Conservation (phyloP, 495 filamentous ascomycete genomes). For the Trichoderma reesei region DNA sequence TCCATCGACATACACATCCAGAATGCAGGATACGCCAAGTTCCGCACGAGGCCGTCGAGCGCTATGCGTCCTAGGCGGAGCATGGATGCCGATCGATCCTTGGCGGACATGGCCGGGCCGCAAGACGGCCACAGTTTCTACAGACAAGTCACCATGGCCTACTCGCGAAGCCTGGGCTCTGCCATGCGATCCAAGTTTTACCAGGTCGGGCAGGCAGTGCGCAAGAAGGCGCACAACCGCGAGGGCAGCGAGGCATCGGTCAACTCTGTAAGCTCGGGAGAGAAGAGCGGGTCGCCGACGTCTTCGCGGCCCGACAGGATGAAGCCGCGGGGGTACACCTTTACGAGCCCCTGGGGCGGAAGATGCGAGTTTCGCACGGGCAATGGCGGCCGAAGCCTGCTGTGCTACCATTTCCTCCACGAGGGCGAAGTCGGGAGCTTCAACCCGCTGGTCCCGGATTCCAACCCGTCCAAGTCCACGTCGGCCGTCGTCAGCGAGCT, state of each 20-base stretch:
- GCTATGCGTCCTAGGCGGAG: neutral
- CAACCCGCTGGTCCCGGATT: slow-evolving; percentile 25
- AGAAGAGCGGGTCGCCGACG: slow-evolving; percentile 18
- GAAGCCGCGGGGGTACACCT: slow-evolving; percentile 47
- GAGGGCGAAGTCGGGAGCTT: slow-evolving; percentile 23
- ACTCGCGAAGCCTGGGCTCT: slow-evolving; percentile 32
- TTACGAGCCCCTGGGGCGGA: slow-evolving; percentile 78
- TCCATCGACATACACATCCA: slow-evolving; percentile 36
- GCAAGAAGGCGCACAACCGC: slow-evolving; percentile 19
- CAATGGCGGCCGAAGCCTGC: slow-evolving; percentile 60
- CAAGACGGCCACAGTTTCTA: slow-evolving; percentile 24
- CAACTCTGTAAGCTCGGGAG: slow-evolving; percentile 25
- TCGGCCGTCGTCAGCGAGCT: slow-evolving; percentile 66
- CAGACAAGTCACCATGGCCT: slow-evolving; percentile 42
- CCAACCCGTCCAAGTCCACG: slow-evolving; percentile 10
- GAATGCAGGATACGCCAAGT: slow-evolving; percentile 41
- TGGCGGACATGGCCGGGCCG: neutral
- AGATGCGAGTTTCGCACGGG: slow-evolving; percentile 74
- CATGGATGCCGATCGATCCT: neutral
- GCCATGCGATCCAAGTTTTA: slow-evolving; percentile 33
- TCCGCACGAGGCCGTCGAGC: slow-evolving; percentile 31
- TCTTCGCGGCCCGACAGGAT: slow-evolving; percentile 32
- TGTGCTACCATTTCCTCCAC: slow-evolving; percentile 62
- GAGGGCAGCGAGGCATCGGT: slow-evolving; percentile 28
- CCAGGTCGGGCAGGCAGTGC: neutral